Evolutionary conservation across 805 yeast genomes (phyloP).

Genomic region (Sugiyamaella americana): DNA sequence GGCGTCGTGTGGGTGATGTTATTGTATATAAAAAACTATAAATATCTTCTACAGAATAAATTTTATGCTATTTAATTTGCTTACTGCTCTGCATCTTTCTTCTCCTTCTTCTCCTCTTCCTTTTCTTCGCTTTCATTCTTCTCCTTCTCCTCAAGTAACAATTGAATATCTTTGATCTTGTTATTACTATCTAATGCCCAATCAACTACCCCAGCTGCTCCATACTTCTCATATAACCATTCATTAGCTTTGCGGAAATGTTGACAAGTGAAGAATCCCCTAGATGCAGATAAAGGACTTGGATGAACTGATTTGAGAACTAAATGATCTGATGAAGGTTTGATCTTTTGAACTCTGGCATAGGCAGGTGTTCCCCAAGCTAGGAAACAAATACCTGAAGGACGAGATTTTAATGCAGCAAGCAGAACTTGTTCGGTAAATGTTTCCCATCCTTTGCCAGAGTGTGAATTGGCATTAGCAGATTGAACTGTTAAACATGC

Average conservation of each 20-base stretch:
- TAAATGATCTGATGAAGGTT: slow-evolving; percentile 30
- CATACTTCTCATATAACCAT: slow-evolving; percentile 54
- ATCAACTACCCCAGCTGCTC: slow-evolving; percentile 46
- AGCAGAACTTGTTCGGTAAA: slow-evolving; percentile 72
- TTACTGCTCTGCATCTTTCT: not conserved
- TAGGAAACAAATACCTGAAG: slow-evolving; percentile 61
- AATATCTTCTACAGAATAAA: too few species aligned
- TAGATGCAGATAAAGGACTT: slow-evolving; percentile 83
- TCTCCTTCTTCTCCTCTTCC: not conserved
- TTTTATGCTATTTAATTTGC: not conserved
- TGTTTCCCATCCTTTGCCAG: slow-evolving; percentile 85
- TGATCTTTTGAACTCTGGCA: slow-evolving; percentile 45
- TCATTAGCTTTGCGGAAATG: slow-evolving; percentile 74
- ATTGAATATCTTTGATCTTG: slow-evolving; percentile 14
- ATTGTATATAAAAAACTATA: slow-evolving; percentile 43
- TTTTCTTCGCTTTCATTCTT: slow-evolving; percentile 6
- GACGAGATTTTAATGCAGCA: slow-evolving; percentile 36
- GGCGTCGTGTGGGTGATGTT: slow-evolving; percentile 70
- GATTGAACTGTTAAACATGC: slow-evolving; percentile 88
- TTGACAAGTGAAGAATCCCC: slow-evolving; percentile 73
- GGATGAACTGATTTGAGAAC: slow-evolving; percentile 84
- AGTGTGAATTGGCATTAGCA: slow-evolving; percentile 88
- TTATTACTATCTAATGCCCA: slow-evolving; percentile 46
- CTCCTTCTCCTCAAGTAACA: slow-evolving; percentile 8
- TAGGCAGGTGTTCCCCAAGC: slow-evolving; percentile 82